phyloP scores from a whole-genome alignment of 306 rosid genomes.

The Vigna reflexopilosa region DNA sequence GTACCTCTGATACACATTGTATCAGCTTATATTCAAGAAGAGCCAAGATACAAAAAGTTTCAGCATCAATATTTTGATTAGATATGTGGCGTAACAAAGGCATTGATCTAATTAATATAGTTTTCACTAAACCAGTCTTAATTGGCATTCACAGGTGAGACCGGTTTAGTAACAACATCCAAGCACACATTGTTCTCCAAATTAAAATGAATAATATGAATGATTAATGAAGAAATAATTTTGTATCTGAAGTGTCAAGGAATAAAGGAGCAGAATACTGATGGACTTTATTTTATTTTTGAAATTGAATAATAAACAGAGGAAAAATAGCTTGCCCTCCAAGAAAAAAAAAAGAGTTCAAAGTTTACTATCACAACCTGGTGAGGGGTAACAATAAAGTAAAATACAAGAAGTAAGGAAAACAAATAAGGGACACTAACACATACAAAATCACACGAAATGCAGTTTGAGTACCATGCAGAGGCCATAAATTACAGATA shows the following conservation, averaged over 20 bases:
- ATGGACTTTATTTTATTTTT: background rate
- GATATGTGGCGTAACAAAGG: background rate
- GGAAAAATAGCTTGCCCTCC: background rate
- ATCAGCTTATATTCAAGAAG: background rate
- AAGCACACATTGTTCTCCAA: slow-evolving; percentile 15
- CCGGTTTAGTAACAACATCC: background rate
- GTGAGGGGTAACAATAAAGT: background rate
- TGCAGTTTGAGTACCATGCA: slow-evolving; percentile 10
- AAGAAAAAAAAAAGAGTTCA: background rate
- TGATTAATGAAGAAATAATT: background rate
- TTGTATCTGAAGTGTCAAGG: slow-evolving; percentile 7
- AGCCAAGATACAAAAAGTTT: background rate
- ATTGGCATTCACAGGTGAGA: background rate
- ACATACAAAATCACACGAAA: slow-evolving; percentile 24
- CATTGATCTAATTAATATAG: background rate
- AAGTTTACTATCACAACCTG: background rate
- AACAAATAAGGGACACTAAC: background rate
- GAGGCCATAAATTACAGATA: slow-evolving; percentile 20
- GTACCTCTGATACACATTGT: too few relatives aligned
- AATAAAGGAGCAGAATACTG: slow-evolving; percentile 2
- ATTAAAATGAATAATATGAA: background rate
- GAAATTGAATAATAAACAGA: slow-evolving; percentile 17
- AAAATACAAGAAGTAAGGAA: slow-evolving; percentile 10
- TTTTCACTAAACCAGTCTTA: background rate
- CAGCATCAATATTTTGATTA: background rate